phyloP scores from a whole-genome alignment of 441 rosid genomes.

The Metrosideros polymorpha region DNA sequence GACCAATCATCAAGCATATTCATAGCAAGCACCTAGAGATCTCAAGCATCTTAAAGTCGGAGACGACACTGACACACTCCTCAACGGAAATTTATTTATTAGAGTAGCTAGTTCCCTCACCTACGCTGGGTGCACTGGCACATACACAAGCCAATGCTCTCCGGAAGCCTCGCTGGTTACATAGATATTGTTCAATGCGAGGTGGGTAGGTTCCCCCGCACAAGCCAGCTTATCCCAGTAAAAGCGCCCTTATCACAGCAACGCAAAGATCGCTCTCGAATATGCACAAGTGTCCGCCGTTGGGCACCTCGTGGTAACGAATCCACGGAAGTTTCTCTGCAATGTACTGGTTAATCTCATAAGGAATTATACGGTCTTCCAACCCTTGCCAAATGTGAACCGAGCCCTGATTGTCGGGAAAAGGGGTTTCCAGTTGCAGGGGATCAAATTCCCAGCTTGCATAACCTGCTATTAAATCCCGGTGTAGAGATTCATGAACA shows the following conservation, averaged over 20 bases:
- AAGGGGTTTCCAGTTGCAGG: slow-evolving; percentile 36
- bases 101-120: background rate
- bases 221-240: slow-evolving; percentile 8
- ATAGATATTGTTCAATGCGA: background rate
- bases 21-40: background rate
- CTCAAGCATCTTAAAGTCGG: background rate
- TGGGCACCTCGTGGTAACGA: slow-evolving; percentile 38
- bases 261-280: slow-evolving; percentile 18
- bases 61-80: background rate
- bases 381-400: slow-evolving; percentile 56
- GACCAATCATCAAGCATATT: background rate
- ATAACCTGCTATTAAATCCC: slow-evolving; percentile 31
- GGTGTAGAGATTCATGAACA: slow-evolving; percentile 30
- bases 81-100: background rate
- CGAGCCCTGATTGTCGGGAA: slow-evolving; percentile 30
- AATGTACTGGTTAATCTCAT: slow-evolving; percentile 20
- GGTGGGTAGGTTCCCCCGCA: background rate
- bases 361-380: slow-evolving; percentile 39
- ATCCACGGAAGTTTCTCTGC: slow-evolving; percentile 49
- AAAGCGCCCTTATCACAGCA: slow-evolving; percentile 20
- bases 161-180: background rate
- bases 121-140: background rate
- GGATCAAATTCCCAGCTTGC: slow-evolving; percentile 60
- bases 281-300: slow-evolving; percentile 32
- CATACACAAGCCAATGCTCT: background rate